phyloP scores from a whole-genome alignment of 176 grass and related monocot species.

The Aegilops sharonensis region DNA sequence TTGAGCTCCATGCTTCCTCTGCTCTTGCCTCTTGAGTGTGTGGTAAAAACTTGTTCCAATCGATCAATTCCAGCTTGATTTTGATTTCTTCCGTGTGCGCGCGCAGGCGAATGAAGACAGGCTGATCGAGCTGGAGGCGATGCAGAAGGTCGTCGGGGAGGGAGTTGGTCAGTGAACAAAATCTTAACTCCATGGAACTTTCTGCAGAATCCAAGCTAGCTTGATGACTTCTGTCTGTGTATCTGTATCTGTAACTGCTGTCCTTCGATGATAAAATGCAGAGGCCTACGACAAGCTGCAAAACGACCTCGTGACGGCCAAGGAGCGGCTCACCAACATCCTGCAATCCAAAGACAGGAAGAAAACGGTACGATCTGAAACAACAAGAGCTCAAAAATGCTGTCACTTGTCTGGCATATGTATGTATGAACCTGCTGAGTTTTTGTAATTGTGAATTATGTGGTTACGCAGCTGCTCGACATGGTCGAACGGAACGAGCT shows the following conservation, averaged over 20 bases:
- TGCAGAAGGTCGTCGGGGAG: conserved; percentile 88
- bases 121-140: conserved; percentile 78
- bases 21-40: not conserved
- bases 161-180: conserved; percentile 60
- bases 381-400: too few relatives aligned
- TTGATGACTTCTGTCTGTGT: not conserved
- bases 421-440: not conserved
- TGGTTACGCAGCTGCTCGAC: conserved; percentile 56
- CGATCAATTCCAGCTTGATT: not conserved
- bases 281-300: conserved; percentile 95
- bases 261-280: conserved; percentile 27
- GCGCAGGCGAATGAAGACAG: conserved; percentile 45
- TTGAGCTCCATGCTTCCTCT: not conserved
- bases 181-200: not conserved
- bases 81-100: not conserved
- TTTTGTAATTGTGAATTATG: not conserved
- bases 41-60: not conserved
- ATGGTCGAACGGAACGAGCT: conserved; percentile 93
- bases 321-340: conserved; percentile 72
- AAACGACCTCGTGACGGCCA: conserved; percentile 62
- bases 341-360: conserved; percentile 78
- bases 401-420: not conserved
- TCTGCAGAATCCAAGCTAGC: not conserved
- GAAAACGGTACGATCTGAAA: conserved; percentile 51
- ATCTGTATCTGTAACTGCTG: not conserved